Conservation (phyloP, 2,329 filamentous ascomycete species). For the Calcarisporium arbuscula region DNA sequence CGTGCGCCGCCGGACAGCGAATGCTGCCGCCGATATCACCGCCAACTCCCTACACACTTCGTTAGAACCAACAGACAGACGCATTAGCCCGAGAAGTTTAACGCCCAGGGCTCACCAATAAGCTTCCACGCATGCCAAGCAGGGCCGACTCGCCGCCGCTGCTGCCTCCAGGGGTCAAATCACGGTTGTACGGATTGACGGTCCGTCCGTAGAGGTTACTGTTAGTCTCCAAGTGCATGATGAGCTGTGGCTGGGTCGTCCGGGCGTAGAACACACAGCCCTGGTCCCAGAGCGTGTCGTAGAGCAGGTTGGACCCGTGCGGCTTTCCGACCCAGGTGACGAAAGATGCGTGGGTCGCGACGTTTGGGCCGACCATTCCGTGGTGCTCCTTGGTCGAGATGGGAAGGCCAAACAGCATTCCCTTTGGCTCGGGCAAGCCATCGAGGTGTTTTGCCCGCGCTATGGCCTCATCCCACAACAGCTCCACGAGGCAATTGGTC, state of each 20-base stretch:
- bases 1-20: slow-evolving; percentile 28
- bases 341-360: slow-evolving; percentile 21
- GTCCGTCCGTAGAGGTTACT: slow-evolving; percentile 60
- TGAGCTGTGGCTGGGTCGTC: slow-evolving; percentile 59
- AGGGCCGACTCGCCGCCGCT: slow-evolving; percentile 50
- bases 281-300: slow-evolving; percentile 21
- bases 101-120: no score
- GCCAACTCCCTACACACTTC: slow-evolving; percentile 32
- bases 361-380: slow-evolving; percentile 24
- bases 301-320: slow-evolving; percentile 25
- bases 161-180: slow-evolving; percentile 56
- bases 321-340: slow-evolving; percentile 24
- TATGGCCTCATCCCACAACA: slow-evolving; percentile 29
- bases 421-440: slow-evolving; percentile 24
- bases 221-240: slow-evolving; percentile 50
- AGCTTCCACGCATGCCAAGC: slow-evolving; percentile 32
- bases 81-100: no score
- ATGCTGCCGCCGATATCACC: slow-evolving; percentile 37
- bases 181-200: slow-evolving; percentile 56
- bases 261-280: slow-evolving; percentile 51
- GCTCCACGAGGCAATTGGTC: slow-evolving; percentile 27
- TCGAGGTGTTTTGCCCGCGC: slow-evolving; percentile 25
- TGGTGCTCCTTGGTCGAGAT: slow-evolving; percentile 30
- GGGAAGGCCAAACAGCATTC: slow-evolving; percentile 26
- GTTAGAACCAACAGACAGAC: no score